Evolutionary conservation across 768 basidiomycete species (phyloP).

Genomic region (Trametes punicea): DNA sequence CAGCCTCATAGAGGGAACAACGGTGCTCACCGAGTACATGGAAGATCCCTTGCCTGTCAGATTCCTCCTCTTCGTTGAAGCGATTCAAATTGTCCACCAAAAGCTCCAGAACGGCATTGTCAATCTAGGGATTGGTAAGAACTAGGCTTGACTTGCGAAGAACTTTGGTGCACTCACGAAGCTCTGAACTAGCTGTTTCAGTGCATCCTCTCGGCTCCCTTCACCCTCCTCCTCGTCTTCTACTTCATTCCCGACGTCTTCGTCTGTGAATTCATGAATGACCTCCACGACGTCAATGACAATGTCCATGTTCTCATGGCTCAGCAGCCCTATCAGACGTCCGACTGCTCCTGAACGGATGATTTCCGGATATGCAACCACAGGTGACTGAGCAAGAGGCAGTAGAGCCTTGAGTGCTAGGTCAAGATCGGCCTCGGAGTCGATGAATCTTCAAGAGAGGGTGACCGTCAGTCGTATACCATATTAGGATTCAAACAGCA

Average conservation of each 20-base stretch:
- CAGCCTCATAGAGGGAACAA: background rate
- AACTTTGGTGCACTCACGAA: constrained; percentile 57
- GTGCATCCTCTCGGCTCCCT: constrained; percentile 57
- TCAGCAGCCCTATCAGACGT: constrained; percentile 79
- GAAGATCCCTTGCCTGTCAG: constrained; percentile 89
- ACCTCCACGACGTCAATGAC: constrained; percentile 94
- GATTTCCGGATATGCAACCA: constrained; percentile 85
- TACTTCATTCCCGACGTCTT: constrained; percentile 82
- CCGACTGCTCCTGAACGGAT: constrained; percentile 69
- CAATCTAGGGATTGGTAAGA: constrained; percentile 47
- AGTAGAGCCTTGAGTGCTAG: constrained; percentile 79
- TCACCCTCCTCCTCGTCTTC: constrained; percentile 65
- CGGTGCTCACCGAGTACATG: constrained; percentile 71
- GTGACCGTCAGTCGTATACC: background rate
- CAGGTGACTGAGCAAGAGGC: constrained; percentile 83
- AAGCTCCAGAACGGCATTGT: constrained; percentile 80
- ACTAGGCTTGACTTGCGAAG: background rate
- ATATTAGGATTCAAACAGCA: background rate
- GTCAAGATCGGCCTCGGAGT: constrained; percentile 96
- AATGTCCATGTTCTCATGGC: constrained; percentile 96
- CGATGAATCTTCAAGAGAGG: constrained; percentile 75
- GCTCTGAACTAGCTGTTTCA: constrained; percentile 71
- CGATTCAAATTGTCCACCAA: constrained; percentile 86
- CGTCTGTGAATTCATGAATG: constrained; percentile 92
- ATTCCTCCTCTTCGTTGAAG: constrained; percentile 87